Conservation (phyloP, 192 early-diverging fungal species). For the Backusella circina region DNA sequence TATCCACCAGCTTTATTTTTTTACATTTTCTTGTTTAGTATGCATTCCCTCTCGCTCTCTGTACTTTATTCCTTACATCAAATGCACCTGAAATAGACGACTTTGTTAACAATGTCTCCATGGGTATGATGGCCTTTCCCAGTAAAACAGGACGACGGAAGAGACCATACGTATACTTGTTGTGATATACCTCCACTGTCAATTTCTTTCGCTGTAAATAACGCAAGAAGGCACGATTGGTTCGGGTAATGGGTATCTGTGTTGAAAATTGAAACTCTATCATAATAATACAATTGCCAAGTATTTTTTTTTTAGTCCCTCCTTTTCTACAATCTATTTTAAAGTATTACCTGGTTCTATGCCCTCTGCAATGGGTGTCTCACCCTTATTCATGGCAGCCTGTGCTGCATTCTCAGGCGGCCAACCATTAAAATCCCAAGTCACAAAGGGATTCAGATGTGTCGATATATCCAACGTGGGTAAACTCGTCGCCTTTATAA, state of each 20-base stretch:
- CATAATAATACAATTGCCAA: slow-evolving; percentile 9
- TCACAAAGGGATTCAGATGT: slow-evolving; percentile 63
- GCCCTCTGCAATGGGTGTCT: slow-evolving; percentile 47
- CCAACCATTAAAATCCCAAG: slow-evolving; percentile 74
- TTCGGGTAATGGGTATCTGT: slow-evolving; percentile 56
- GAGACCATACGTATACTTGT: slow-evolving; percentile 47
- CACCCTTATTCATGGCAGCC: slow-evolving; percentile 58
- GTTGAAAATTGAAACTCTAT: slow-evolving; percentile 56
- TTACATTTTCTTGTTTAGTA: background rate
- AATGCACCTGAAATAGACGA: slow-evolving; percentile 63
- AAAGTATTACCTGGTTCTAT: slow-evolving; percentile 56
- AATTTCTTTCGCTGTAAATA: slow-evolving; percentile 68
- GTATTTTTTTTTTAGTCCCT: background rate
- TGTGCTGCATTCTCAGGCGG: slow-evolving; percentile 51
- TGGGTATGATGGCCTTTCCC: slow-evolving; percentile 54
- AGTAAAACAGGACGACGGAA: slow-evolving; percentile 51
- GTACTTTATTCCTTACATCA: slow-evolving; percentile 41
- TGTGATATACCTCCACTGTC: slow-evolving; percentile 66
- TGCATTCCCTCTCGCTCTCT: background rate
- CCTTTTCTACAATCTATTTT: background rate
- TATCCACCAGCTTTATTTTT: slow-evolving; percentile 55
- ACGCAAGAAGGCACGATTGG: slow-evolving; percentile 53
- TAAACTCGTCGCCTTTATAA: slow-evolving; percentile 56
- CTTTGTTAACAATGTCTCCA: slow-evolving; percentile 57
- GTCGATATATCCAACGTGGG: slow-evolving; percentile 46